Evolutionary conservation across 257 asterid genomes (phyloP).

Genomic region (Salvia rosmarinus): DNA sequence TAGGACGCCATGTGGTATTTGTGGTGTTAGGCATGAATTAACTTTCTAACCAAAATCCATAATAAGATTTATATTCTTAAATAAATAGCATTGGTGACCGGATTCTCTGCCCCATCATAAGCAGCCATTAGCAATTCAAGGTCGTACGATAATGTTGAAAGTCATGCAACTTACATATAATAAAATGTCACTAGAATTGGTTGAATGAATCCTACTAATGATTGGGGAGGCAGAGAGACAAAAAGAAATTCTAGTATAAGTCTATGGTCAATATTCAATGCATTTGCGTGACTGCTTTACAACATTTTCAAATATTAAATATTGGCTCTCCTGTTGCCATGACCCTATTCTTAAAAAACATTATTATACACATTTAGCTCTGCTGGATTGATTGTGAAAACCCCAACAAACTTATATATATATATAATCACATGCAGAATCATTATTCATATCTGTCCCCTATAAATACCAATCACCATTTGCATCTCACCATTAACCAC

Average conservation of each 20-base stretch:
- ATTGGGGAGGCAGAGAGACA: constrained; percentile 48
- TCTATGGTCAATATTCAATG: constrained; percentile 46
- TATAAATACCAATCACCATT: constrained; percentile 38
- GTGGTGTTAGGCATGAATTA: constrained; percentile 1
- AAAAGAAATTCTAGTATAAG: constrained; percentile 15
- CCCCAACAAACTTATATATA: constrained; percentile 38
- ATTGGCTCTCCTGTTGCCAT: constrained; percentile 40
- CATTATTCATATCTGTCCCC: constrained; percentile 4
- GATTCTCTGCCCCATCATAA: constrained; percentile 27
- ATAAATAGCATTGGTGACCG: constrained; percentile 17
- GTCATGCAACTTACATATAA: background rate
- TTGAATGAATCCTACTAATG: constrained; percentile 43
- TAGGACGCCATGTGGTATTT: background rate
- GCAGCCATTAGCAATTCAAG: constrained; percentile 28
- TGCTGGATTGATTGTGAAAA: constrained; percentile 48
- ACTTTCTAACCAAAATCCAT: background rate
- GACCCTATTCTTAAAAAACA: background rate
- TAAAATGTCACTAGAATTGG: constrained; percentile 13
- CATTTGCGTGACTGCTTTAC: constrained; percentile 32
- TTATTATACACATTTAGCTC: constrained; percentile 2
- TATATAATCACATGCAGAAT: constrained; percentile 49
- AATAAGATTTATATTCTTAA: background rate
- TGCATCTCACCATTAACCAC: constrained; percentile 20
- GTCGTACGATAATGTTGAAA: constrained; percentile 11
- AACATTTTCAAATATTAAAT: constrained; percentile 27